phyloP scores from a whole-genome alignment of 805 yeast species.

The Wickerhamiella sorbophila region DNA sequence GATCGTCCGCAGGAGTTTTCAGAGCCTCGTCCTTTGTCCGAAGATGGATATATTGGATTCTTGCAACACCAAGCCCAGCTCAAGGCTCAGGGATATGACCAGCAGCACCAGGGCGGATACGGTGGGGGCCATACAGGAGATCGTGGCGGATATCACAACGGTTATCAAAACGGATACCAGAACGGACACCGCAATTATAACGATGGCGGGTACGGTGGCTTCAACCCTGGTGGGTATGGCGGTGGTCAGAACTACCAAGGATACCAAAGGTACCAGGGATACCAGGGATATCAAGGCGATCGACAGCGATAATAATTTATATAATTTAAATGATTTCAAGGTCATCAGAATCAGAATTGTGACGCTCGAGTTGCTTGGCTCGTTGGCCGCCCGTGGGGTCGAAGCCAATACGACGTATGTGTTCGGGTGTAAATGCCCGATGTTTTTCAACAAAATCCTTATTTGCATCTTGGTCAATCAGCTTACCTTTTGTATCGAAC shows the following conservation, averaged over 20 bases:
- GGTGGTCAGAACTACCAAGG: constrained; percentile 8
- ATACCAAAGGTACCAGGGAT: constrained; percentile 7
- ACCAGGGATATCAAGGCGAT: constrained; percentile 12
- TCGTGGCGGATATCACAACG: constrained; percentile 4
- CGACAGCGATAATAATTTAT: constrained; percentile 9
- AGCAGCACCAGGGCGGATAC: constrained; percentile 7
- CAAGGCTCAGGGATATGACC: constrained; percentile 4
- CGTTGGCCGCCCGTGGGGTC: constrained; percentile 15
- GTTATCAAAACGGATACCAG: constrained; percentile 23
- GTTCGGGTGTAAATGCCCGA: constrained; percentile 14
- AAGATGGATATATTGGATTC: constrained; percentile 16
- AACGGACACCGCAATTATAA: constrained; percentile 15
- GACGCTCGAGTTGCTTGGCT: not conserved
- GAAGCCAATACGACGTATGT: constrained; percentile 19
- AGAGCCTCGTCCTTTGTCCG: constrained; percentile 11
- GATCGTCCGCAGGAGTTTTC: constrained; percentile 13
- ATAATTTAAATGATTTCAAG: constrained; percentile 8
- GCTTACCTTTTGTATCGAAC: constrained; percentile 15
- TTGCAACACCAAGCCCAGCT: constrained; percentile 2
- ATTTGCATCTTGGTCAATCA: not conserved
- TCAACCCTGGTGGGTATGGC: constrained; percentile 10
- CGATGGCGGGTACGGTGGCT: constrained; percentile 4
- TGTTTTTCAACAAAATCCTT: not conserved
- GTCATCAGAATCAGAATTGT: constrained; percentile 12
- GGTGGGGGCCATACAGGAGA: constrained; percentile 4